Percentiles rank a stretch among this genome's conserved stretches.
Conservation (phyloP, 2,329 filamentous ascomycete species). For the Pseudocercospora eumusae region DNA sequence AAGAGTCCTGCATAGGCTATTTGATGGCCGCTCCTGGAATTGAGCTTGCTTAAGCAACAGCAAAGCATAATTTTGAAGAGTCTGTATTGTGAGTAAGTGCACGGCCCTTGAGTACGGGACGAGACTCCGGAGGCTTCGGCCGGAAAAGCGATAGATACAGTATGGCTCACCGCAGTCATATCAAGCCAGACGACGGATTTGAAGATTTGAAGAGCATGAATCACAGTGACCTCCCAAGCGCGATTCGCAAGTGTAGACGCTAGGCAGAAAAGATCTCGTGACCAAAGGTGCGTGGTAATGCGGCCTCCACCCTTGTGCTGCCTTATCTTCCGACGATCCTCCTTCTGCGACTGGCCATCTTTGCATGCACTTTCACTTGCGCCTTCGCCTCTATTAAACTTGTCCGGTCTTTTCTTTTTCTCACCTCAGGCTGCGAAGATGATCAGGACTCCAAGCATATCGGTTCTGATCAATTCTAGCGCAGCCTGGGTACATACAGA, state of each 20-base stretch:
- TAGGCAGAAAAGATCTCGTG: conserved; percentile 6
- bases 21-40: conserved; percentile 5
- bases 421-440: conserved; percentile 10
- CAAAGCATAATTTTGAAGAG: not conserved
- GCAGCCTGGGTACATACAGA: conserved; percentile 11
- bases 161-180: not conserved
- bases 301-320: conserved; percentile 6
- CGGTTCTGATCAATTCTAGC: conserved; percentile 13
- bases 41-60: not conserved
- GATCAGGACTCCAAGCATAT: conserved; percentile 6
- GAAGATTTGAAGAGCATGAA: not conserved
- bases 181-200: not conserved
- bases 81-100: not conserved
- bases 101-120: not conserved
- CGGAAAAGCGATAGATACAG: not conserved
- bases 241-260: not conserved
- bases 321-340: conserved; percentile 3
- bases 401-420: not conserved
- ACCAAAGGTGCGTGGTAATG: not conserved
- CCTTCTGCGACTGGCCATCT: conserved; percentile 1
- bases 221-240: not conserved
- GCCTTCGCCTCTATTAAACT: not conserved
- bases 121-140: not conserved
- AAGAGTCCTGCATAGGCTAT: conserved; percentile 6
- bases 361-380: not conserved